Base-by-base conservation (phyloP, 2,329 filamentous ascomycete species). In the Fusarium bactridioides region DNA sequence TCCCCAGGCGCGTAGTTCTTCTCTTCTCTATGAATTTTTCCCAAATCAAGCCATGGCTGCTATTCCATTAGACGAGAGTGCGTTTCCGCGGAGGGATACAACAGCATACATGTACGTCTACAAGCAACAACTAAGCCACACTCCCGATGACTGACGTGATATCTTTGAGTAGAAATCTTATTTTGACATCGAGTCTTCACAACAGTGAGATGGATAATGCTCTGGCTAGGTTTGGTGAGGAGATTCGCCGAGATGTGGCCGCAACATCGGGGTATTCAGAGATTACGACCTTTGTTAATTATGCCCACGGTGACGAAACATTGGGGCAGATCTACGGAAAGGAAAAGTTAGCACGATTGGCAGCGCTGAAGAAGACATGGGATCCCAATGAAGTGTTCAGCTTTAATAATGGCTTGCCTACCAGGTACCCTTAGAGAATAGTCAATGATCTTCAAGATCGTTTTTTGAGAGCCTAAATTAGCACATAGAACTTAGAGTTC, bases 401-500 rank as follows among this genome's bases (percentile, higher is more conserved):
- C 16, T 50, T 33, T 16, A 50, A 50, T 2, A 50, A 50, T 50
- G 47, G 29, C 16, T 19, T 50, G 16, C 47, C 47, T 19, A 50
- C 8, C 8, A 7, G 4, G 10, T 50, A 50, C 7, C 29, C 47
- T 5, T 50, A 4, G 33, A 5, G 4, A 10, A 33, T 23, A 8
- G 7, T 7, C n/a, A 19, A 13, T 13, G 3, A 0, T 6, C 43
- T 8, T 25, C 2, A 1, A 18, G 4, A 25, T 25, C 21, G 0
- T 15, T 29, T 16, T 10, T 5, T 23, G 21, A 7, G 10, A 9
- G 16, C 25, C 5, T 25, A 25, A 25, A 25, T 25, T 25, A 25
- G 25, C 4, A 25, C 25, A 5, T 1, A 5, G 25, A 25, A 25
- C 25, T 25, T 25, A 5, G 4, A 5, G 4, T 33, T 33, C 4